phyloP scores from a whole-genome alignment of 176 grass and related monocot species.

The Triticum timopheevii region DNA sequence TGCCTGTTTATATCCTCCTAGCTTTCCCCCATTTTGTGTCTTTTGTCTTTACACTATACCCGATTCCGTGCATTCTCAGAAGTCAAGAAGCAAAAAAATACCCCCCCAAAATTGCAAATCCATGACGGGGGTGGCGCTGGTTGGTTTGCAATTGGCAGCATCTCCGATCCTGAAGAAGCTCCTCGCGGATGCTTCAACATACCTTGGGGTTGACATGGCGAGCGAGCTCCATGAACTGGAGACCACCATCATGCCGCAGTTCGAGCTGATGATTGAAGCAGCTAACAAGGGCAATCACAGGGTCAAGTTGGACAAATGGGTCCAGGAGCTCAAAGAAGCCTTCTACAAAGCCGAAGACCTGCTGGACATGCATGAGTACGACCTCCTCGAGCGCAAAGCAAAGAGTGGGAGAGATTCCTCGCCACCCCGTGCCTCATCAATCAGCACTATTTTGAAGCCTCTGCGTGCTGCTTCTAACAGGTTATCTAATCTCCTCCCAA shows the following conservation, averaged over 20 bases:
- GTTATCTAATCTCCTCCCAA: background rate
- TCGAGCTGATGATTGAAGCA: conserved; percentile 12
- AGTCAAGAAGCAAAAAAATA: background rate
- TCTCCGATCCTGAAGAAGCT: background rate
- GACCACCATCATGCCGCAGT: conserved; percentile 10
- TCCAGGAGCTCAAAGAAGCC: conserved; percentile 22
- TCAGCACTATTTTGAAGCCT: background rate
- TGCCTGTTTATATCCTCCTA: too few relatives aligned
- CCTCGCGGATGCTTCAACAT: background rate
- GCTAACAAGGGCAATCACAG: conserved; percentile 13
- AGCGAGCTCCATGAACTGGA: conserved; percentile 16
- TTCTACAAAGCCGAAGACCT: conserved; percentile 25
- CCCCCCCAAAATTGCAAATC: background rate
- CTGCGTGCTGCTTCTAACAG: background rate
- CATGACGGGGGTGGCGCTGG: background rate
- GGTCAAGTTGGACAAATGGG: conserved; percentile 9
- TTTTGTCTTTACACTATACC: too few relatives aligned
- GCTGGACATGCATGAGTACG: conserved; percentile 24
- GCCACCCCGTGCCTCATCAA: background rate
- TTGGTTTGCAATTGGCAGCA: background rate
- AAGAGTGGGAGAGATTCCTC: background rate
- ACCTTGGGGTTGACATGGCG: conserved; percentile 8
- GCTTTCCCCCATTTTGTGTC: too few relatives aligned
- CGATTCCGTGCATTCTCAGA: background rate
- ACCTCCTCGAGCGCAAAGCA: background rate